Percentiles rank a stretch among this genome's conserved stretches.
Conservation (phyloP, 768 basidiomycete species). For the Boletellus emodensis region DNA sequence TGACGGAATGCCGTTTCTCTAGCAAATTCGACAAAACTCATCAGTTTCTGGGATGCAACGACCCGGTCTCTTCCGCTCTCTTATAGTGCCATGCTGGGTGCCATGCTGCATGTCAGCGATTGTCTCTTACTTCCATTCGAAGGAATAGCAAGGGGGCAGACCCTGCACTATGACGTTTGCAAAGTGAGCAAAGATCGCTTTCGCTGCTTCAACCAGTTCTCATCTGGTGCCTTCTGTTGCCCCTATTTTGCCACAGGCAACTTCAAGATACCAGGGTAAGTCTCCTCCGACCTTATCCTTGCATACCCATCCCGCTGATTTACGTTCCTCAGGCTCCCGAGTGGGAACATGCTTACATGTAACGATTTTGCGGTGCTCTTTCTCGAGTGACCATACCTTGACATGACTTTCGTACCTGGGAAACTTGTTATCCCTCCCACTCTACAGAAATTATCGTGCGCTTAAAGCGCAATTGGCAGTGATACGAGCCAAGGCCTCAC, state of each 20-base stretch:
- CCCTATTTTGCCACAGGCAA: constrained; percentile 41
- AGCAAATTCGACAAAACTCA: background rate
- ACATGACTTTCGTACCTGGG: background rate
- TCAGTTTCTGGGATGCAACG: constrained; percentile 5
- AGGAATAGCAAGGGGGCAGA: background rate
- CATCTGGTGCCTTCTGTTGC: background rate
- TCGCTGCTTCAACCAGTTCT: background rate
- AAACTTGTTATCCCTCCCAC: background rate
- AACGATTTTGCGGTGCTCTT: background rate
- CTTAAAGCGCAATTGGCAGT: constrained; percentile 64
- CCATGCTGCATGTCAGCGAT: background rate
- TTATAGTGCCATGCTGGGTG: background rate
- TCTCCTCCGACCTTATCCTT: background rate
- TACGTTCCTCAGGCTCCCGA: constrained; percentile 54
- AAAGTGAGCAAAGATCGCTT: constrained; percentile 35
- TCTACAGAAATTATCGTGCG: constrained; percentile 60
- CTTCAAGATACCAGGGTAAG: constrained; percentile 65
- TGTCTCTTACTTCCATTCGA: background rate
- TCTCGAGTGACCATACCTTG: background rate
- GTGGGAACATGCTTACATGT: constrained; percentile 40
- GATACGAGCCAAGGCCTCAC: constrained; percentile 37
- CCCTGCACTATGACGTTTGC: constrained; percentile 52
- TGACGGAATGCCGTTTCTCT: background rate
- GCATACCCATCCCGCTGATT: background rate
- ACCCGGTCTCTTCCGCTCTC: constrained; percentile 13